phyloP scores from a whole-genome alignment of 768 basidiomycete genomes.

The Suillus subalutaceus region DNA sequence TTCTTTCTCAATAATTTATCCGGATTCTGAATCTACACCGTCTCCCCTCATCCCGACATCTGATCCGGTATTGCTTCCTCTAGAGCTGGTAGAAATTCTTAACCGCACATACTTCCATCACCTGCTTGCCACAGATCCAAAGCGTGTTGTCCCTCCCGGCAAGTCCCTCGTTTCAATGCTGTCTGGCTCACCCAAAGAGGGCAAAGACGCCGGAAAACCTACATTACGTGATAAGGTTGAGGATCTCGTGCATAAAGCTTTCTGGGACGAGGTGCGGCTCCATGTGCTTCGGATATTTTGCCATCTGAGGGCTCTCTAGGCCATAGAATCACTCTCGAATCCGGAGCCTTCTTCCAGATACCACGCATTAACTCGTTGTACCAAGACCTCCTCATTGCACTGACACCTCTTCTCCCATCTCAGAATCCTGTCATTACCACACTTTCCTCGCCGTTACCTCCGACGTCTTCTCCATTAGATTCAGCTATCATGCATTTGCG shows the following conservation, averaged over 20 bases:
- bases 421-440: constrained; percentile 51
- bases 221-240: constrained; percentile 52
- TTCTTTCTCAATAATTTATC: constrained; percentile 20
- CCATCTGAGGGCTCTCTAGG: constrained; percentile 45
- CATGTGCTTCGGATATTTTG: constrained; percentile 11
- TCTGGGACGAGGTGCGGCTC: constrained; percentile 71
- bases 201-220: constrained; percentile 23
- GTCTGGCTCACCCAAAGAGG: constrained; percentile 29
- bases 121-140: constrained; percentile 63
- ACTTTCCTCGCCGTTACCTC: constrained; percentile 62
- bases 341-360: constrained; percentile 61
- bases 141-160: constrained; percentile 64
- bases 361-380: constrained; percentile 60
- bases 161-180: constrained; percentile 74
- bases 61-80: constrained; percentile 42
- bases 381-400: constrained; percentile 50
- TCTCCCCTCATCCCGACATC: constrained; percentile 26
- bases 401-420: constrained; percentile 62
- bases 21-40: constrained; percentile 14
- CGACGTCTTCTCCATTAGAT: constrained; percentile 68
- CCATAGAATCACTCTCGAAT: constrained; percentile 55
- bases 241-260: constrained; percentile 58
- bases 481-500: constrained; percentile 57
- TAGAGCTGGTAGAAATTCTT: constrained; percentile 57
- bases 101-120: constrained; percentile 70